Base-by-base conservation (phyloP, 805 yeast genomes). In the Schwanniomyces occidentalis region DNA sequence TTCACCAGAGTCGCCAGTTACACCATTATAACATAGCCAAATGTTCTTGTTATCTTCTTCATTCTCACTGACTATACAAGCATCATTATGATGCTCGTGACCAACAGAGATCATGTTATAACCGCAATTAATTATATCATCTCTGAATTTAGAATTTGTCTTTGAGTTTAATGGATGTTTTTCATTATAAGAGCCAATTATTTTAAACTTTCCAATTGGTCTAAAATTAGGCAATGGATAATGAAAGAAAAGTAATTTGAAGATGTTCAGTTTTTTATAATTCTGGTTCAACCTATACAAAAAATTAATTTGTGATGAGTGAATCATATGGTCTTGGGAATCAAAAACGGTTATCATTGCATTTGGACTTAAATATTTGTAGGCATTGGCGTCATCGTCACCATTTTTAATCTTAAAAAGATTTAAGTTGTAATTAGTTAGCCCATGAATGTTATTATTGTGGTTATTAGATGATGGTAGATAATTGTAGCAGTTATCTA, bases 61-160 rank as follows among this genome's bases (percentile, higher is more conserved):
- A 24, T 38, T 44, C 16, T 30, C 35, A 23, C 52, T 46, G 35
- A 62, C 40, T 15, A 68, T 46, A 35, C 73, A 68, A 2, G 67
- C 70, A 37, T 67, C 73, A 41, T 68, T 68, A 27, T 61, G 65
- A 41, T 68, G 73, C 41, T 68, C 73, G 40, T 68, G 72, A 6
- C 71, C 71, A 4, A 65, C 72, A 6, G 63, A 53, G 1, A 66
- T 58, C 5, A 52, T 70, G 23, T 61, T 48, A 42, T 65, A 66
- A 6, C 65, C 65, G 30, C 62, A 52, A 29, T 52, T 51, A 24
- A 56, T 45, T 17, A 67, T 50, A 39, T 68, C 73, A 19, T 57
- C 55, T 33, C 54, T 52, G 32, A 63, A 48, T 27, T 53, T 46
- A n/a, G 26, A 25, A 40, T 56, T 58, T 4, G 67, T 57, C 5